These are phyloP conservation scores for Quercus lobata DNA, from an alignment of 331 rosid species.

Conservation along the genomic window DNA sequence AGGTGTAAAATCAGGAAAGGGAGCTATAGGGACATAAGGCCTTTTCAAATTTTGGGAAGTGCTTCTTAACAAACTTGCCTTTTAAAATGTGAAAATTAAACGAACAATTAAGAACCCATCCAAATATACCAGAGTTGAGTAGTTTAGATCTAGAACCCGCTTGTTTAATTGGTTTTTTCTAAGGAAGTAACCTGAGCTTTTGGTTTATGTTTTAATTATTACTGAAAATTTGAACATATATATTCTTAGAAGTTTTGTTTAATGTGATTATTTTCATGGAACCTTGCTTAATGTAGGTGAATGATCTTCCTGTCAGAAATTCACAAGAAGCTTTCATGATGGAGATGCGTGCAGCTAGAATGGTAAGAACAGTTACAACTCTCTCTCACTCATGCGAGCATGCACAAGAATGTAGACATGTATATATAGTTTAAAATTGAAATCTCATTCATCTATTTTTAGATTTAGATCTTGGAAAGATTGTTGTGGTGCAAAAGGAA, in stretches of 20 bases:
- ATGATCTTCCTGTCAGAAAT: conserved; percentile 81
- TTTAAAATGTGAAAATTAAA: neutral
- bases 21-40: neutral
- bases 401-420: no score
- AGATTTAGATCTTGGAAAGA: neutral
- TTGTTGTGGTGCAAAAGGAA: neutral
- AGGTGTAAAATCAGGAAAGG: neutral
- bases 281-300: conserved; percentile 47
- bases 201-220: neutral
- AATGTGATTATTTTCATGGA: neutral
- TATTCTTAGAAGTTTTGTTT: neutral
- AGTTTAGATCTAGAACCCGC: neutral
- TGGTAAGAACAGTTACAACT: conserved; percentile 41
- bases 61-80: neutral
- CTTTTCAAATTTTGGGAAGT: neutral
- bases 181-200: neutral
- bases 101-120: neutral
- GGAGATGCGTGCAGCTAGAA: conserved; percentile 89
- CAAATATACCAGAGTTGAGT: neutral
- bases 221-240: neutral
- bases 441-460: neutral
- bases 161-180: neutral
- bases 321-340: conserved; percentile 91
- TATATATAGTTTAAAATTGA: no score
- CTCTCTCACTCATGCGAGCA: neutral